Percentiles rank a stretch among this genome's conserved stretches.
phyloP scores from a whole-genome alignment of 1,284 basidiomycete species.

The Sporisorium exsertum region DNA sequence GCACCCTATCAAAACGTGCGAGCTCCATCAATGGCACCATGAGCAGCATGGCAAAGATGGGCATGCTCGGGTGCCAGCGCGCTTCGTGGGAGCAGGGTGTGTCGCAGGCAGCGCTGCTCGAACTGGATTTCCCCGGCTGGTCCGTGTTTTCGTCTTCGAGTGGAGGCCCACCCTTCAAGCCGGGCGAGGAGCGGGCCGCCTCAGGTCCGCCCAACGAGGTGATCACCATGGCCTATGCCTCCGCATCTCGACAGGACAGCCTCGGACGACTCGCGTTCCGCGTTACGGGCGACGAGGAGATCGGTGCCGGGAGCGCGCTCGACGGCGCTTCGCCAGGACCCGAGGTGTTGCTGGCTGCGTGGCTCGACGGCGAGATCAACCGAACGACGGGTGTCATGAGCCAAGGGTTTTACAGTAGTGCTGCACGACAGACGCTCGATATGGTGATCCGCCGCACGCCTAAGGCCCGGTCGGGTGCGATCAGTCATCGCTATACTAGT shows the following conservation, averaged over 20 bases:
- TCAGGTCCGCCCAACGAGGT: slow-evolving; percentile 43
- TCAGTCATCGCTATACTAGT: slow-evolving; percentile 64
- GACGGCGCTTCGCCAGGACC: slow-evolving; percentile 62
- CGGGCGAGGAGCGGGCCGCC: slow-evolving; percentile 21
- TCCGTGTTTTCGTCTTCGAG: slow-evolving; percentile 51
- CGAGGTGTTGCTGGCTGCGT: slow-evolving; percentile 61
- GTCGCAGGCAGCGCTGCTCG: slow-evolving; percentile 62
- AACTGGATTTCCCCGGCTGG: slow-evolving; percentile 57
- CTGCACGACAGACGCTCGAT: slow-evolving; percentile 79
- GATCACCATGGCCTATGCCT: slow-evolving; percentile 56
- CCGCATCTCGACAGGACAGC: slow-evolving; percentile 52
- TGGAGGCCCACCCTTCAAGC: slow-evolving; percentile 52
- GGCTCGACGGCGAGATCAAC: slow-evolving; percentile 57
- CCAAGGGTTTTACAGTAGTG: slow-evolving; percentile 73
- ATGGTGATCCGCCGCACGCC: slow-evolving; percentile 79
- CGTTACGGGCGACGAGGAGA: slow-evolving; percentile 63
- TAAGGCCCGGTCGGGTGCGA: slow-evolving; percentile 65
- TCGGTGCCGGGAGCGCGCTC: slow-evolving; percentile 52
- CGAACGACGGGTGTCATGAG: slow-evolving; percentile 32
- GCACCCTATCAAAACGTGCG: slow-evolving; percentile 20
- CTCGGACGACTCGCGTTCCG: slow-evolving; percentile 57
- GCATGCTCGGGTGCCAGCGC: slow-evolving; percentile 57
- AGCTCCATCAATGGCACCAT: slow-evolving; percentile 56
- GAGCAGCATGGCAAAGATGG: slow-evolving; percentile 49
- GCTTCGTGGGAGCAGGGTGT: slow-evolving; percentile 68